Percentiles rank a stretch among this genome's conserved stretches.
Evolutionary conservation across 164 flowering plant species (phyloP).

Genomic region (Nelumbo lutea): DNA sequence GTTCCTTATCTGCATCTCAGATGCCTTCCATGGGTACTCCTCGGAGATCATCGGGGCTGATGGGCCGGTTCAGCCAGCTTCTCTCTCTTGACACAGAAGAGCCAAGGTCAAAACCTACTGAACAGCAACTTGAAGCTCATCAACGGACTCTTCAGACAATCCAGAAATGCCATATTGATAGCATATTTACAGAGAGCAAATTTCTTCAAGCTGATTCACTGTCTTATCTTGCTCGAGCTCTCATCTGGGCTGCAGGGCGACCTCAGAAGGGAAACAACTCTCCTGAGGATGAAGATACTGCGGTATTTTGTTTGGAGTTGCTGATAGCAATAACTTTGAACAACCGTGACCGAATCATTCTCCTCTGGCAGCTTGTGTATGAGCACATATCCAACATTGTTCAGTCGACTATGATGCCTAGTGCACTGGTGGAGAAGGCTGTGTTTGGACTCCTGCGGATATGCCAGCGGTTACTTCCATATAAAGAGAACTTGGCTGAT

Average conservation of each 20-base stretch:
- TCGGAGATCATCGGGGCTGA: constrained; percentile 29
- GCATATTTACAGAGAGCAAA: constrained; percentile 37
- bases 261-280: constrained; percentile 28
- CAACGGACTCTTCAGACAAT: constrained; percentile 35
- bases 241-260: constrained; percentile 30
- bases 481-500: constrained; percentile 35
- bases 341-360: constrained; percentile 36
- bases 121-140: constrained; percentile 38
- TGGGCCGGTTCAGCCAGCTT: constrained; percentile 39
- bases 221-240: constrained; percentile 30
- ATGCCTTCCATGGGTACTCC: constrained; percentile 26
- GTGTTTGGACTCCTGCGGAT: constrained; percentile 39
- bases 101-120: constrained; percentile 31
- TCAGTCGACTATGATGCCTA: constrained; percentile 40
- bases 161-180: constrained; percentile 36
- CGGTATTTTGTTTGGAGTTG: constrained; percentile 37
- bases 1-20: constrained; percentile 27
- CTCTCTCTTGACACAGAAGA: constrained; percentile 37
- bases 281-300: constrained; percentile 38
- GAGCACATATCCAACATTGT: constrained; percentile 36
- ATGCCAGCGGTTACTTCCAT: constrained; percentile 38
- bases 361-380: constrained; percentile 37
- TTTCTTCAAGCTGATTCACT: constrained; percentile 34
- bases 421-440: constrained; percentile 40
- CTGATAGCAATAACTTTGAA: constrained; percentile 36